These are phyloP conservation scores for Panus rudis DNA, from an alignment of 768 basidiomycete genomes.

Conservation along the genomic window DNA sequence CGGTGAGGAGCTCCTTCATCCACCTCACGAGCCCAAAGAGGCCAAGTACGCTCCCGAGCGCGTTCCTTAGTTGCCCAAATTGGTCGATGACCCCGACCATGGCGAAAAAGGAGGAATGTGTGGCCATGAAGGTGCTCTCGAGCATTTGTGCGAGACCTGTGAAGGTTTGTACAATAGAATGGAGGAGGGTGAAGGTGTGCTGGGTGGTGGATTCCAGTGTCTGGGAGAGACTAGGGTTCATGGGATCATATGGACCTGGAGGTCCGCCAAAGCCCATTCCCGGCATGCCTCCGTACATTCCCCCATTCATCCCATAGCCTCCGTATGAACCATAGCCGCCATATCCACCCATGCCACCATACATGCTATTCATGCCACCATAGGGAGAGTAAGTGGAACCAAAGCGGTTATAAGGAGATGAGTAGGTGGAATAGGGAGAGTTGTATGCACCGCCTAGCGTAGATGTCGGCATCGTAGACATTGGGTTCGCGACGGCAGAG, in stretches of 20 bases:
- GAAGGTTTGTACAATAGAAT: conserved; percentile 94
- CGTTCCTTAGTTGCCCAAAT: conserved; percentile 84
- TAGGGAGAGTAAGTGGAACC: conserved; percentile 37
- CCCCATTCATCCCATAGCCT: conserved; percentile 31
- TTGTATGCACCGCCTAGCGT: conserved; percentile 22
- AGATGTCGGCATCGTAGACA: conserved; percentile 21
- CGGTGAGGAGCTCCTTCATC: conserved; percentile 61
- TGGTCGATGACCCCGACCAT: conserved; percentile 97
- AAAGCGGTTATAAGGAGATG: conserved; percentile 40
- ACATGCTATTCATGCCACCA: conserved; percentile 35
- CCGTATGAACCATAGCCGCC: conserved; percentile 29
- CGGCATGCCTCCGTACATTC: conserved; percentile 36
- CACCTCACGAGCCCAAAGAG: conserved; percentile 86
- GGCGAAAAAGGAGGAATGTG: conserved; percentile 90
- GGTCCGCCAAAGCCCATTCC: conserved; percentile 31
- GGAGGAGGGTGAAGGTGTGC: conserved; percentile 87
- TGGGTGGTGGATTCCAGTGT: conserved; percentile 86
- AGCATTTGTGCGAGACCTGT: conserved; percentile 94
- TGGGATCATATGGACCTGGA: conserved; percentile 35
- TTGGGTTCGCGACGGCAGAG: conserved; percentile 25
- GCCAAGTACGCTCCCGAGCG: conserved; percentile 88
- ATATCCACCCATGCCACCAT: conserved; percentile 34
- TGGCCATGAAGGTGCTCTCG: conserved; percentile 96
- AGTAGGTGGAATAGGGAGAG: conserved; percentile 33
- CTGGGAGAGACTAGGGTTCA: conserved; percentile 68